phyloP scores from a whole-genome alignment of 1,284 basidiomycete species.

The Porogramme epimiltina region DNA sequence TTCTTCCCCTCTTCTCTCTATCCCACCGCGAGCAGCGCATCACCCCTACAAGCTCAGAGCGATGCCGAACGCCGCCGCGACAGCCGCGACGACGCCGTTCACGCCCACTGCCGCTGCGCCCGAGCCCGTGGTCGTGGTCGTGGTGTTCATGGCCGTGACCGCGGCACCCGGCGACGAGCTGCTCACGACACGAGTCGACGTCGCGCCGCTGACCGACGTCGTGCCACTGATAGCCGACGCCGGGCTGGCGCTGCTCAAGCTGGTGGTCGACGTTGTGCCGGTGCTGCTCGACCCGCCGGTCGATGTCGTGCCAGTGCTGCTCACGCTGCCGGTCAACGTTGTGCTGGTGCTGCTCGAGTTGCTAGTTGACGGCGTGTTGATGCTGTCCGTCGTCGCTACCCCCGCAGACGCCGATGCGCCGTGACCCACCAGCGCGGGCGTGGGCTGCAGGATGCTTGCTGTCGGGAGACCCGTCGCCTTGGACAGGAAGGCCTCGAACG shows the following conservation, averaged over 20 bases:
- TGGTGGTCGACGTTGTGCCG: neutral
- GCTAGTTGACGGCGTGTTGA: constrained; percentile 30
- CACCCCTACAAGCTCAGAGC: constrained; percentile 18
- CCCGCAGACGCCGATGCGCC: constrained; percentile 50
- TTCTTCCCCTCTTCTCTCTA: too few species aligned
- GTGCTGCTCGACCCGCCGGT: constrained; percentile 22
- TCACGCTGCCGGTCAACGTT: constrained; percentile 17
- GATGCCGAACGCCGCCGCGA: constrained; percentile 23
- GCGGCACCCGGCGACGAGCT: too few species aligned
- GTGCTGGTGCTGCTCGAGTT: constrained; percentile 12
- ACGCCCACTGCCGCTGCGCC: constrained; percentile 5
- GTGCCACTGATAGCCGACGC: constrained; percentile 20
- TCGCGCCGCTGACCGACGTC: constrained; percentile 12
- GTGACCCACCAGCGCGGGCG: constrained; percentile 38
- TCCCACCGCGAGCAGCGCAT: too few species aligned
- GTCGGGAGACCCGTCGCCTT: constrained; percentile 10
- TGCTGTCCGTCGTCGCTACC: constrained; percentile 22
- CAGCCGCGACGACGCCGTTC: constrained; percentile 17
- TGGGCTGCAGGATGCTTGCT: constrained; percentile 28
- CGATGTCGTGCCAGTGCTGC: constrained; percentile 4
- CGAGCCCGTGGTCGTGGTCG: constrained; percentile 1
- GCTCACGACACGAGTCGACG: too few species aligned
- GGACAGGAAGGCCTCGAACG: constrained; percentile 41
- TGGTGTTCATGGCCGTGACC: too few species aligned
- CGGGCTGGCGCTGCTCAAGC: neutral